Conservation (phyloP, 2,329 filamentous ascomycete genomes). For the Fusarium sp. region DNA sequence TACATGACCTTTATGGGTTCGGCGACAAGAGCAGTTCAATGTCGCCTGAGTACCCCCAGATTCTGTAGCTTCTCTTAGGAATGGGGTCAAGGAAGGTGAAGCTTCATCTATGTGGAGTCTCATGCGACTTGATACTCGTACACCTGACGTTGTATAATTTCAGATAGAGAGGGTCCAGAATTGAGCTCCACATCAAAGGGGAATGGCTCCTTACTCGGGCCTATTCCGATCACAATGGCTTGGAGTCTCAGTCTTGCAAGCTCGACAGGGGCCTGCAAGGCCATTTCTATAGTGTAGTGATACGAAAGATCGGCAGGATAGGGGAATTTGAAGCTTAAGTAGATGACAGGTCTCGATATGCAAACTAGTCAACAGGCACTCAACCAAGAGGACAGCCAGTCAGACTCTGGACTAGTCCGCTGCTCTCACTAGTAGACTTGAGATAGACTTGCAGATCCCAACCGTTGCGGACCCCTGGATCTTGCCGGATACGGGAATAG, state of each 20-base stretch:
- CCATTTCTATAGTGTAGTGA: fast-evolving
- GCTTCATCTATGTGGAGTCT: neutral
- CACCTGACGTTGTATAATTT: neutral
- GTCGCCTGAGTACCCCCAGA: no score
- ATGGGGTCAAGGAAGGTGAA: neutral
- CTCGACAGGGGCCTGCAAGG: fast-evolving
- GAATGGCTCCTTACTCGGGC: no score
- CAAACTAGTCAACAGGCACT: neutral
- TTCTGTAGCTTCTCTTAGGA: no score
- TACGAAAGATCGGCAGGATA: no score
- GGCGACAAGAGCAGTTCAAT: neutral
- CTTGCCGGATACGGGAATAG: neutral
- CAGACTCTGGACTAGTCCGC: neutral
- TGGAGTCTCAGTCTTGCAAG: fast-evolving
- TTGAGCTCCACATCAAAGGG: no score
- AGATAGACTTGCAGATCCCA: neutral
- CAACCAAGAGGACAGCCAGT: neutral
- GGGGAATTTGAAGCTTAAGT: no score
- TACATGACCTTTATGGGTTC: no score
- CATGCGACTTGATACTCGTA: neutral
- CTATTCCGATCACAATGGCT: no score
- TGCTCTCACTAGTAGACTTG: neutral
- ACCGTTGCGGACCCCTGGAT: neutral
- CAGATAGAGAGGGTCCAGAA: fast-evolving
- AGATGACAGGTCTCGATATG: neutral